phyloP scores from a whole-genome alignment of 164 flowering plant species.

The Aristolochia fimbriata region DNA sequence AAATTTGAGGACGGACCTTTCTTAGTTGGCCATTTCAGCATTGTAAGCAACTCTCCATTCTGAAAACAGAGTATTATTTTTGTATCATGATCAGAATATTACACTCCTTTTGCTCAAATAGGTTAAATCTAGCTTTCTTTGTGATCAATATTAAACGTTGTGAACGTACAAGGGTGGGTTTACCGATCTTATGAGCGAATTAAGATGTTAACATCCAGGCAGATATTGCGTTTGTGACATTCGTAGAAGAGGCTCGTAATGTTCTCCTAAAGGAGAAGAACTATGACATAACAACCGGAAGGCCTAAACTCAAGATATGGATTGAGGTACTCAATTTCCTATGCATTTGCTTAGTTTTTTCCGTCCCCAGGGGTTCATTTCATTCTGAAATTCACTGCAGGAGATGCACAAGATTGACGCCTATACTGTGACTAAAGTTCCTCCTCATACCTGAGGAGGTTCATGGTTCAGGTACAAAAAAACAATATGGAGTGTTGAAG shows the following conservation, averaged over 20 bases:
- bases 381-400: background rate
- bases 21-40: constrained; percentile 82
- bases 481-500: too few species aligned
- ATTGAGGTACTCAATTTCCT: background rate
- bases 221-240: background rate
- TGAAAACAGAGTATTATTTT: background rate
- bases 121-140: too few species aligned
- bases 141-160: too few species aligned
- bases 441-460: too few species aligned
- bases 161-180: too few species aligned
- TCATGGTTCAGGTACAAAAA: too few species aligned
- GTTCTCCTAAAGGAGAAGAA: constrained; percentile 1
- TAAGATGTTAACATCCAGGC: too few species aligned
- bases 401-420: background rate
- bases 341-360: too few species aligned
- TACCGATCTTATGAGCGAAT: too few species aligned
- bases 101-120: background rate
- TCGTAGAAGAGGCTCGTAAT: background rate
- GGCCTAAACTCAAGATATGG: background rate
- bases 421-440: background rate
- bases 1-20: constrained; percentile 82
- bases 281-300: background rate
- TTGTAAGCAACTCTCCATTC: constrained; percentile 22
- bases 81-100: background rate
- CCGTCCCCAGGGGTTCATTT: too few species aligned